Evolutionary conservation across 108 stramenopile genomes (phyloP).

Genomic region (Pseudonitzschia delicatissima): DNA sequence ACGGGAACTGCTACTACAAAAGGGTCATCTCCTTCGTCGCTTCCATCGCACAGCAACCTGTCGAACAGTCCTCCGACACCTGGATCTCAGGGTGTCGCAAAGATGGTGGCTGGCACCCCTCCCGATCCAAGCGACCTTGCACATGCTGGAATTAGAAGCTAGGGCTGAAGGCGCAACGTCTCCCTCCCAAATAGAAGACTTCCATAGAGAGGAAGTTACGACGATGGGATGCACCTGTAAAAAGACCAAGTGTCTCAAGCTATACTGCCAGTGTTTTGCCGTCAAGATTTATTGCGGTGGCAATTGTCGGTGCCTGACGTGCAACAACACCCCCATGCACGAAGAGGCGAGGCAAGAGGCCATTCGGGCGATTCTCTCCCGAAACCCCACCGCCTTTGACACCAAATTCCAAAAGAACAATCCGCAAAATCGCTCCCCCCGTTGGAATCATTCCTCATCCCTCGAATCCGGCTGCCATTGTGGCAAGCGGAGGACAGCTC

Average conservation of each 20-base stretch:
- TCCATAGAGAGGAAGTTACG: slow-evolving; percentile 37
- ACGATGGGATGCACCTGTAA: slow-evolving; percentile 92
- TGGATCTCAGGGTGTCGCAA: not conserved
- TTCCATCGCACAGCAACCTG: not conserved
- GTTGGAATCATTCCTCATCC: not conserved
- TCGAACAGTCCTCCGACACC: not conserved
- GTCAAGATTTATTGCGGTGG: slow-evolving; percentile 58
- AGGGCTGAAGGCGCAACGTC: slow-evolving; percentile 31
- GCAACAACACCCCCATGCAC: slow-evolving; percentile 63
- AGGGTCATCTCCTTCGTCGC: not conserved
- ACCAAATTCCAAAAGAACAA: slow-evolving; percentile 71
- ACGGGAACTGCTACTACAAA: not conserved
- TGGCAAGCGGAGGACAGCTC: slow-evolving; percentile 22
- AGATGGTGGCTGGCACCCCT: not conserved
- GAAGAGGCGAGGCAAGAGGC: slow-evolving; percentile 69
- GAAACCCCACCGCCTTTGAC: slow-evolving; percentile 89
- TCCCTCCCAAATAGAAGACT: slow-evolving; percentile 36
- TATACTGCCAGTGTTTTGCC: slow-evolving; percentile 98
- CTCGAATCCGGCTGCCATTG: slow-evolving; percentile 2
- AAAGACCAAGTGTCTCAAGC: slow-evolving; percentile 94
- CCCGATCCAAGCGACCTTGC: not conserved
- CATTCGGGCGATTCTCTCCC: slow-evolving; percentile 70
- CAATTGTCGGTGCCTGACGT: slow-evolving; percentile 69
- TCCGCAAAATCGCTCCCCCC: not conserved
- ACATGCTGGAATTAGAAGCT: slow-evolving; percentile 17